Base-by-base conservation (phyloP, 2,329 filamentous ascomycete species). In the Alternaria arbusti region DNA sequence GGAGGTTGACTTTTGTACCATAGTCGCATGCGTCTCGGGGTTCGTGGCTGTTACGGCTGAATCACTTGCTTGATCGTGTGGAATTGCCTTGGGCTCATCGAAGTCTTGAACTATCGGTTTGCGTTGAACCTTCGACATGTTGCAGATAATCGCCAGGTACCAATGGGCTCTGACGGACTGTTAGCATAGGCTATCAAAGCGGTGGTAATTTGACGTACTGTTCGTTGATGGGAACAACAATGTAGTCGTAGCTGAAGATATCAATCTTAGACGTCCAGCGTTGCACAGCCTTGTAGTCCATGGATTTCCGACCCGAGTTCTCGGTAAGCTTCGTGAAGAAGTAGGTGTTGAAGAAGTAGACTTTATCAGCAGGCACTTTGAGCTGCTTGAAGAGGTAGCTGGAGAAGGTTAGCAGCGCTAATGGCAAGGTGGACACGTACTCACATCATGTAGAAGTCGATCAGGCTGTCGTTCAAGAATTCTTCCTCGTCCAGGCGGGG, bases 101-200 rank as follows among this genome's bases (percentile, higher is more conserved):
- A 66, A 55, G 13, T 69, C 47, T 44, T 64, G 64, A 13, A 65
- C 26, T 17, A 73, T 63, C 7, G 68, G 66, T 32, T 75, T 78
- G 32, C 81, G 78, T 28, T 72, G 69, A n/a, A 96, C 84, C 55
- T 86, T 89, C 4, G 88, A 87, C 3, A 95, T 86, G 73, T 99
- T 97, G 86, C 93, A 97, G 56, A 99, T 95, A 59, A 99, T 95
- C 8, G 93, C 94, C 68, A 98, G 84, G 80, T 96, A 98, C 96
- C 96, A 99, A 79, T 99, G 96, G 1, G 66, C 59, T 20, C 61
- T 67, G 23, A 44, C 5, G 17, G n/a, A 28, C 3, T 11, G 26
- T 74, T 50, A 71, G 57, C 43, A 28, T 5, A 11, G 23, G 6
- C 4, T 45, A 22, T 25, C 23, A 15, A 23, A 10, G 10, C 7